Conservation (phyloP, 768 basidiomycete genomes). For the Suillus hirtellus region DNA sequence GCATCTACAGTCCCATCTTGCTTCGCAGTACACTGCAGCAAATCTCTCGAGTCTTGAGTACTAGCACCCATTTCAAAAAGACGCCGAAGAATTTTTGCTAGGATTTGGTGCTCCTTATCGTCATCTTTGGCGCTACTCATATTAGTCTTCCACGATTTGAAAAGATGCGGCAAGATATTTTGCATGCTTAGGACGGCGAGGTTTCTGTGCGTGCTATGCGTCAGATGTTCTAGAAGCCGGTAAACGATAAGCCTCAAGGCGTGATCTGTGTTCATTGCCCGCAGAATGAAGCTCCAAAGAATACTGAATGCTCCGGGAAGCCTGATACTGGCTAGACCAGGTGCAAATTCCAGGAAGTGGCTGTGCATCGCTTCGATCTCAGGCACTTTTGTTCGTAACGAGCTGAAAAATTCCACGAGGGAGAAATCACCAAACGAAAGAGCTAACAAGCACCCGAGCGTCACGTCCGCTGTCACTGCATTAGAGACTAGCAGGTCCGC, state of each 20-base stretch:
- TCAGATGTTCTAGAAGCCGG: slow-evolving; percentile 64
- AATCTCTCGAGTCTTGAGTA: slow-evolving; percentile 58
- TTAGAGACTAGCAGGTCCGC: slow-evolving; percentile 52
- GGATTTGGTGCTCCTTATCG: slow-evolving; percentile 49
- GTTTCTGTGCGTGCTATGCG: slow-evolving; percentile 64
- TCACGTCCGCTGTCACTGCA: slow-evolving; percentile 48
- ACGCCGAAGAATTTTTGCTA: slow-evolving; percentile 64
- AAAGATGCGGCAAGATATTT: slow-evolving; percentile 51
- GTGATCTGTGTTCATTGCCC: slow-evolving; percentile 34
- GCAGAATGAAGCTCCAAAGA: slow-evolving; percentile 52
- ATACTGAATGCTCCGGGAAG: slow-evolving; percentile 63
- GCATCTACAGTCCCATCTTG: slow-evolving; percentile 53
- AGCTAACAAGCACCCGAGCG: slow-evolving; percentile 66
- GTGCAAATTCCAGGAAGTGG: slow-evolving; percentile 41
- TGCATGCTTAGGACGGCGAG: slow-evolving; percentile 64
- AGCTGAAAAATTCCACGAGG: slow-evolving; percentile 53
- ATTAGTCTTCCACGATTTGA: slow-evolving; percentile 34
- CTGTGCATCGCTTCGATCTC: slow-evolving; percentile 43
- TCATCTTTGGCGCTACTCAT: slow-evolving; percentile 27
- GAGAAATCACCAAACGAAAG: slow-evolving; percentile 68
- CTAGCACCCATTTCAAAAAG: slow-evolving; percentile 76
- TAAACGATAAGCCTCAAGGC: slow-evolving; percentile 53
- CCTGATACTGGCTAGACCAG: slow-evolving; percentile 48
- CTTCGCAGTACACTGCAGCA: slow-evolving; percentile 60
- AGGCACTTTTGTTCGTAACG: slow-evolving; percentile 36